phyloP scores from a whole-genome alignment of 306 rosid species.

The Pyrus pyrifolia region DNA sequence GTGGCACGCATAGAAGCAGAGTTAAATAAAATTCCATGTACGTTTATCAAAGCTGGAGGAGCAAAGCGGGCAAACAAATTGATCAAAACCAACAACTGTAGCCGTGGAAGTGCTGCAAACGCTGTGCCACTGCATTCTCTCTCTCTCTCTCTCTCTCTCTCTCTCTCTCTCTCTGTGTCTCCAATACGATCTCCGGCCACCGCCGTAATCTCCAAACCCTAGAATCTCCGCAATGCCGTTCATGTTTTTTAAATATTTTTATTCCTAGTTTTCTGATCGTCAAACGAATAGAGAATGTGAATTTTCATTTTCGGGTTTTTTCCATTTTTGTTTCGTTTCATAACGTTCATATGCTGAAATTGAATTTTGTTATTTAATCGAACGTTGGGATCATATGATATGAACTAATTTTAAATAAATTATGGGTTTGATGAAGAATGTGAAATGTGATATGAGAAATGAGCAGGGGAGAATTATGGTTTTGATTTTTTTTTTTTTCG shows the following conservation, averaged over 20 bases:
- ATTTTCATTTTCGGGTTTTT: not conserved
- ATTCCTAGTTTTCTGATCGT: not conserved
- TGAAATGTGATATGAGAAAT: not conserved
- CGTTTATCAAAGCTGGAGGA: not conserved
- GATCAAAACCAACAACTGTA: slow-evolving; percentile 5
- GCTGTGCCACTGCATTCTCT: slow-evolving; percentile 1
- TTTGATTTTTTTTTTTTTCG: not conserved
- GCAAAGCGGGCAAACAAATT: slow-evolving; percentile 19
- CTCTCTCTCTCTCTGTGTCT: not conserved
- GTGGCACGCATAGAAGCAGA: not conserved
- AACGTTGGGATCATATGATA: not conserved
- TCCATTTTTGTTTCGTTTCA: not conserved
- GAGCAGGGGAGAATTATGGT: not conserved
- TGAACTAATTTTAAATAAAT: not conserved
- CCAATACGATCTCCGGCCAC: slow-evolving; percentile 19
- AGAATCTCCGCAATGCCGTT: not conserved
- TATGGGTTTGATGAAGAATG: not conserved
- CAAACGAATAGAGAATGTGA: not conserved
- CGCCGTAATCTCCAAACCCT: not conserved
- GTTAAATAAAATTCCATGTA: not conserved
- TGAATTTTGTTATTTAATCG: not conserved
- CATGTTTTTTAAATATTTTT: not conserved
- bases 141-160: slow-evolving; percentile 12
- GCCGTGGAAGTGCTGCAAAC: not conserved
- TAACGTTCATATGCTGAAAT: not conserved